These are phyloP conservation scores for Penicillium egyptiacum DNA, from an alignment of 495 filamentous ascomycete genomes.

Conservation along the genomic window DNA sequence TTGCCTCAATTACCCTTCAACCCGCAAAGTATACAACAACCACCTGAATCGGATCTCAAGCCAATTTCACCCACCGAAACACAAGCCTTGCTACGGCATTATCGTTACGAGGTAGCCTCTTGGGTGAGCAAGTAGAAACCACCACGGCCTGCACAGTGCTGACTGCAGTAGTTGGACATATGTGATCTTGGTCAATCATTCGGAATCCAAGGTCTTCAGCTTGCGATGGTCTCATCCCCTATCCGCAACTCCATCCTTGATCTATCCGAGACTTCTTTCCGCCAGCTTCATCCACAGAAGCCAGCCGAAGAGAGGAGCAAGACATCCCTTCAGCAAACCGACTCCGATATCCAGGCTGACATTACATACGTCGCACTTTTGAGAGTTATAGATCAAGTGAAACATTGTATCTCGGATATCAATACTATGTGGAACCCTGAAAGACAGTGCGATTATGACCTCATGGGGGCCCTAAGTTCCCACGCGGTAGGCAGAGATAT, in stretches of 20 bases:
- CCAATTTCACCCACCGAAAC: constrained; percentile 18
- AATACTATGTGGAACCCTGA: constrained; percentile 18
- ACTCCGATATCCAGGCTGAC: constrained; percentile 1
- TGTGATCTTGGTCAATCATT: constrained; percentile 35
- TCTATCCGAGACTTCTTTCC: constrained; percentile 29
- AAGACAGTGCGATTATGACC: constrained; percentile 5
- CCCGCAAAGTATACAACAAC: background rate
- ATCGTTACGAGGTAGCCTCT: constrained; percentile 37
- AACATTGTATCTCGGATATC: constrained; percentile 18
- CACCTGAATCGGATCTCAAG: background rate
- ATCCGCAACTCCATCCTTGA: constrained; percentile 26
- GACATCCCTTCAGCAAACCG: background rate
- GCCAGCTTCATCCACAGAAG: constrained; percentile 8
- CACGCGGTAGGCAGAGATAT: constrained; percentile 21
- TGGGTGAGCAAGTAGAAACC: constrained; percentile 29
- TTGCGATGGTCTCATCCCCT: constrained; percentile 24
- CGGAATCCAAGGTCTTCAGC: constrained; percentile 32
- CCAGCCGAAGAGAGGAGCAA: background rate
- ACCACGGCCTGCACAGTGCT: background rate
- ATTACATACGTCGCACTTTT: constrained; percentile 19
- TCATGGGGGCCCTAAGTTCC: constrained; percentile 18
- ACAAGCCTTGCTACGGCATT: constrained; percentile 35
- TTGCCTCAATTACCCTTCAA: background rate
- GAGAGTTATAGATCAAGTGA: constrained; percentile 14
- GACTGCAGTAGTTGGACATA: constrained; percentile 31